Conservation (phyloP, 768 basidiomycete species). For the Suillus fuscotomentosus region DNA sequence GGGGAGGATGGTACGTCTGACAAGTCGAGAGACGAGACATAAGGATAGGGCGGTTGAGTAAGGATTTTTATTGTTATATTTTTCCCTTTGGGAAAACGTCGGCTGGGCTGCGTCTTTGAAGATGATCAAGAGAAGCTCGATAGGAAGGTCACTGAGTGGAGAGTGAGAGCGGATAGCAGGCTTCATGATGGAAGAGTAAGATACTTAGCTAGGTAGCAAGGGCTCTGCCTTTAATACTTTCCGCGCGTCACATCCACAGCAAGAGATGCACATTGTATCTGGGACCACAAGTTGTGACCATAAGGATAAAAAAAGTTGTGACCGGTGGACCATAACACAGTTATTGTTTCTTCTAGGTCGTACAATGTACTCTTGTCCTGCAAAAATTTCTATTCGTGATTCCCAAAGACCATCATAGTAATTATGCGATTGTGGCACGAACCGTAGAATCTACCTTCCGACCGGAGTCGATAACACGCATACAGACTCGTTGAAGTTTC, state of each 20-base stretch:
- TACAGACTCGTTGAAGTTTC: not conserved
- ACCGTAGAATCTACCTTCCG: not conserved
- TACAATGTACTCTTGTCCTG: not conserved
- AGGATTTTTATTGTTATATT: not conserved
- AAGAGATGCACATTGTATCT: not conserved
- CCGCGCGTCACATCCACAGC: not conserved
- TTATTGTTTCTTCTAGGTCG: not conserved
- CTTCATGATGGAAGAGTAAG: not conserved
- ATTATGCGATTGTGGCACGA: not conserved
- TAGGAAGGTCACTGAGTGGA: conserved; percentile 26
- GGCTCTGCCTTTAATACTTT: not conserved
- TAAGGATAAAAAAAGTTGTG: no score
- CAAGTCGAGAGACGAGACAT: conserved; percentile 30
- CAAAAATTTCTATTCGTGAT: not conserved
- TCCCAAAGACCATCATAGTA: not conserved
- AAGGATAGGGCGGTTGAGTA: conserved; percentile 30
- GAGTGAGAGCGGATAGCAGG: conserved; percentile 6
- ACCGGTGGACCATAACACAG: not conserved
- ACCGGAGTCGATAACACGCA: not conserved
- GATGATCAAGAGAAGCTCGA: conserved; percentile 36
- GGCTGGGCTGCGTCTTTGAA: conserved; percentile 30
- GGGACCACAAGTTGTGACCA: not conserved
- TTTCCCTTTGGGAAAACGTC: conserved; percentile 1
- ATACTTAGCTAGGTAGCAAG: not conserved
- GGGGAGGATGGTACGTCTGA: conserved; percentile 27